phyloP scores from a whole-genome alignment of 129 eudicot species.

The Oenanthe sinensis region DNA sequence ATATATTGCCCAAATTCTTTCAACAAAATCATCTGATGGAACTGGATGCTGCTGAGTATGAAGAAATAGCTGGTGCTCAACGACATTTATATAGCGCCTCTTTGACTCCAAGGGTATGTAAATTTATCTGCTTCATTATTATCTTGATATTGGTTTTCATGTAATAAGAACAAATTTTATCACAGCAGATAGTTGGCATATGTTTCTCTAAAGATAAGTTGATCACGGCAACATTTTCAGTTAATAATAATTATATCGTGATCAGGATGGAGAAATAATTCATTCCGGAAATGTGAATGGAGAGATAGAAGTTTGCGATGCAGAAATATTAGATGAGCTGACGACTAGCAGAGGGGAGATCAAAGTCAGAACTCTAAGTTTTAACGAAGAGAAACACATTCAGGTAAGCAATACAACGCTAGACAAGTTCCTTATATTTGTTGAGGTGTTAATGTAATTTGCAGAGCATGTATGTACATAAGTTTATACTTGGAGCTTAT shows the following conservation, averaged over 20 bases:
- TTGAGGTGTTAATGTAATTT: too few relatives aligned
- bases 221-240: background rate
- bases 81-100: background rate
- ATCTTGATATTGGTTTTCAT: background rate
- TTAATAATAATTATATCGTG: background rate
- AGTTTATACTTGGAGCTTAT: too few relatives aligned
- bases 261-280: slow-evolving; percentile 30
- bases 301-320: slow-evolving; percentile 33
- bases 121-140: background rate
- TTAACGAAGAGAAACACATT: slow-evolving; percentile 20
- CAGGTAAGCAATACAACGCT: too few relatives aligned
- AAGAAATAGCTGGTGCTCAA: slow-evolving; percentile 33
- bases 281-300: slow-evolving; percentile 15
- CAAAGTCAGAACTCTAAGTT: slow-evolving; percentile 43
- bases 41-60: slow-evolving; percentile 52
- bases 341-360: slow-evolving; percentile 60
- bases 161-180: background rate
- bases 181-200: background rate
- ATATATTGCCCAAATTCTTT: slow-evolving; percentile 35
- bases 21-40: slow-evolving; percentile 32
- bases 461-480: too few relatives aligned
- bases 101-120: slow-evolving; percentile 3
- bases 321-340: slow-evolving; percentile 50
- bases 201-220: background rate
- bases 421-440: too few relatives aligned